Conservation (phyloP, 805 yeast species). For the Saturnispora dispora region DNA sequence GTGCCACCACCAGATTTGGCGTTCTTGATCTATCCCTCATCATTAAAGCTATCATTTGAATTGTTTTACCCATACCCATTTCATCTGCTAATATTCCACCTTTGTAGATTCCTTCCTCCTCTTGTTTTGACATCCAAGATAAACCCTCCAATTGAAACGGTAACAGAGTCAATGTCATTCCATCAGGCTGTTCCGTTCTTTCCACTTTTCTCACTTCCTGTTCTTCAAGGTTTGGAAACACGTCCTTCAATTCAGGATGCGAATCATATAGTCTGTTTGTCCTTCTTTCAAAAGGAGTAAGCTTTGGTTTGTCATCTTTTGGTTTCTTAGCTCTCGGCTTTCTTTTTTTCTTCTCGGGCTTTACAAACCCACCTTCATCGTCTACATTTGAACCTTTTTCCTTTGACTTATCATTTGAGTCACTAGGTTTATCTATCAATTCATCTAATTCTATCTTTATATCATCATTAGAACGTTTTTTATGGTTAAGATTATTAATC, state of each 20-base stretch:
- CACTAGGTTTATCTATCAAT: constrained; percentile 15
- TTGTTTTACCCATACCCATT: constrained; percentile 99
- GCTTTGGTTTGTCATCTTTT: constrained; percentile 37
- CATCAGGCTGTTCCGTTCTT: constrained; percentile 66
- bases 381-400: constrained; percentile 38
- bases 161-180: constrained; percentile 60
- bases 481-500: neutral
- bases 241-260: constrained; percentile 71
- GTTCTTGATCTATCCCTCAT: constrained; percentile 55
- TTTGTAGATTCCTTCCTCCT: constrained; percentile 63
- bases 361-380: constrained; percentile 29
- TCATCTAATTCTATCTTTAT: constrained; percentile 8
- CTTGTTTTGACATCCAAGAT: constrained; percentile 81
- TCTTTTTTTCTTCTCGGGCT: constrained; percentile 8
- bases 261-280: constrained; percentile 58
- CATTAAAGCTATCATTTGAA: constrained; percentile 86
- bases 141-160: constrained; percentile 95
- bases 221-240: constrained; percentile 55
- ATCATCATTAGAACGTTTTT: constrained; percentile 4
- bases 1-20: constrained; percentile 89
- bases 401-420: constrained; percentile 19
- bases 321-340: constrained; percentile 15
- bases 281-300: constrained; percentile 60
- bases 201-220: constrained; percentile 40
- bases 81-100: constrained; percentile 98